Evolutionary conservation across 768 basidiomycete genomes (phyloP), one percentile per base, ranked within the genome.

Genomic region (Suillus americanus): DNA sequence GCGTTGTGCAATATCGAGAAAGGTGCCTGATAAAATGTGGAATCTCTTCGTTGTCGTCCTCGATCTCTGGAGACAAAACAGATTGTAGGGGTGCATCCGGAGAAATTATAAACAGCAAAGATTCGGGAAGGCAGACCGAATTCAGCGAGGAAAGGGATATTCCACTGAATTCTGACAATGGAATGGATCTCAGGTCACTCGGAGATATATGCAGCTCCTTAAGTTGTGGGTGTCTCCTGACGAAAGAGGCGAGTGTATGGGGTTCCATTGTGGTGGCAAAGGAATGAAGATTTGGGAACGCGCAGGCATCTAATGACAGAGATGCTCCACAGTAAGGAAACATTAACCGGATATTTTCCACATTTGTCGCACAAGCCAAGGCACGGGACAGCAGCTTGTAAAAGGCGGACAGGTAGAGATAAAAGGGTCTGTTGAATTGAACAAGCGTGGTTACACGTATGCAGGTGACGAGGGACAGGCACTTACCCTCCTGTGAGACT

Each of bases 221-320:
- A 46, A 64, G 40, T 13, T 25, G 28, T 5, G 64, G 62, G 37
- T 64, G 64, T 6, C 64, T 45, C 38, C 25, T 64, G 25, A 64
- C 8, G 20, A 64, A 64, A 7, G 43, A 35, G 6, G 62, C 61
- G 28, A 59, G 57, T 16, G 57, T 59, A 28, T 41, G 28, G 18
- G 57, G 57, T 28, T 59, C 57, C 57, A 59, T 59, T 30, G 51
- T 63, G 4, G 40, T 46, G 10, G 64, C 45, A n/a, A 63, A 64
- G 23, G 40, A 35, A 20, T 16, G 64, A 18, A 64, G 48, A 37
- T 64, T 40, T 18, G 61, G 41, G 37, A 64, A 64, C 4, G 62
- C n/a, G 25, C 46, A 63, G 3, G 23, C 37, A 8, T 64, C 45
- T 10, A 62, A 41, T 30, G 40, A 12, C 57, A 59, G 23, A 41